phyloP scores from a whole-genome alignment of 192 early-diverging fungal species.

The Backusella morwellensis region DNA sequence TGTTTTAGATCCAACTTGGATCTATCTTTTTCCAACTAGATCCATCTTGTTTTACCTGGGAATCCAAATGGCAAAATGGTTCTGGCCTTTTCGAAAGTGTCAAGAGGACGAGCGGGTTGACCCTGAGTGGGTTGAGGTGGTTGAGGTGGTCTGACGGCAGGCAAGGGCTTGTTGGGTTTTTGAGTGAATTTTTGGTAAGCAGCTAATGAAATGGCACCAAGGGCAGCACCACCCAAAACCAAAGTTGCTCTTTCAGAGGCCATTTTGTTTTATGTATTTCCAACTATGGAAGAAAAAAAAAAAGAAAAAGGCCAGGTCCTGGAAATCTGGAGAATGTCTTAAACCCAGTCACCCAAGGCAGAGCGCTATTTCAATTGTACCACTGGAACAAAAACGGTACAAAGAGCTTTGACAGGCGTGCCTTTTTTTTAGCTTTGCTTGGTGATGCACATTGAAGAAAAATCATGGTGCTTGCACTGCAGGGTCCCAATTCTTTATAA shows the following conservation, averaged over 20 bases:
- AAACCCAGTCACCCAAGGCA: background rate
- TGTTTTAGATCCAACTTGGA: no score
- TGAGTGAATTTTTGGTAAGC: slow-evolving; percentile 35
- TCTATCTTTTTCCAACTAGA: no score
- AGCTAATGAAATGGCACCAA: slow-evolving; percentile 34
- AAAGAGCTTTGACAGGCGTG: background rate
- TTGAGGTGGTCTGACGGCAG: background rate
- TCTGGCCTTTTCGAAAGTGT: slow-evolving; percentile 29
- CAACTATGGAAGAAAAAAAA: background rate
- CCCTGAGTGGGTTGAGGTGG: background rate
- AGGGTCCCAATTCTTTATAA: no score
- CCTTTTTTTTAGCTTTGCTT: background rate
- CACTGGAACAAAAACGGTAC: background rate
- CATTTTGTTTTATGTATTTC: background rate
- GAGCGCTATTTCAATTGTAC: background rate
- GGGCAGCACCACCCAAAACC: slow-evolving; percentile 39
- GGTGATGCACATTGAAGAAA: background rate
- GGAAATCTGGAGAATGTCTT: background rate
- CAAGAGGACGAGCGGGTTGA: background rate
- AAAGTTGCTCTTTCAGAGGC: slow-evolving; percentile 25
- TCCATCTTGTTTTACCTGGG: slow-evolving; percentile 22
- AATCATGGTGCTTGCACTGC: no score
- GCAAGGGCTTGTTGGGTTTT: background rate
- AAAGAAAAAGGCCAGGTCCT: background rate
- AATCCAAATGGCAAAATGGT: slow-evolving; percentile 36